These are phyloP conservation scores for Monascus purpureus DNA, from an alignment of 495 filamentous ascomycete species.

Conservation along the genomic window DNA sequence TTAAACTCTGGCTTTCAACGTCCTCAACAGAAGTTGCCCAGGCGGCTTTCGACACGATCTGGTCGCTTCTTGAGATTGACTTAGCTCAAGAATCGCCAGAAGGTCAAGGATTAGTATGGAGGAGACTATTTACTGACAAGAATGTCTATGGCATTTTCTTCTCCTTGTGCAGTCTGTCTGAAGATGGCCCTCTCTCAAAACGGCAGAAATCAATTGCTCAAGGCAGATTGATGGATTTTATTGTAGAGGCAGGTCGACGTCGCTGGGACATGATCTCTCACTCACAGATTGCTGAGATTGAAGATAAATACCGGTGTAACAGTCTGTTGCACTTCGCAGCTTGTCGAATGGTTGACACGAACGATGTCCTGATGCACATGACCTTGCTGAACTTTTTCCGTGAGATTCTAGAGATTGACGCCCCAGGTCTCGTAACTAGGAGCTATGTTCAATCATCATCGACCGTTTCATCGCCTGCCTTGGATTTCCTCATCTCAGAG, in stretches of 20 bases:
- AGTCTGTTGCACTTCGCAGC: slow-evolving; percentile 67
- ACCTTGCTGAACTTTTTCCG: slow-evolving; percentile 64
- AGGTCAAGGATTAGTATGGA: slow-evolving; percentile 62
- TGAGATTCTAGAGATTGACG: slow-evolving; percentile 40
- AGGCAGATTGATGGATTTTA: slow-evolving; percentile 55
- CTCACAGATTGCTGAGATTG: slow-evolving; percentile 46
- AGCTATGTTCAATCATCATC: slow-evolving; percentile 20
- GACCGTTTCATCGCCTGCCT: slow-evolving; percentile 35
- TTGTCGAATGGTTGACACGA: slow-evolving; percentile 56
- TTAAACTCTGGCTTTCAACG: slow-evolving; percentile 60
- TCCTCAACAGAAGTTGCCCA: slow-evolving; percentile 60
- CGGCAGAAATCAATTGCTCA: slow-evolving; percentile 65
- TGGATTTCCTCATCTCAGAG: slow-evolving; percentile 40
- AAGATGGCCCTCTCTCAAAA: slow-evolving; percentile 30
- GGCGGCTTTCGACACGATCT: slow-evolving; percentile 50
- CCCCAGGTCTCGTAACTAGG: slow-evolving; percentile 20
- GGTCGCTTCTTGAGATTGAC: slow-evolving; percentile 57
- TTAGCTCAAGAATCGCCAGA: slow-evolving; percentile 24
- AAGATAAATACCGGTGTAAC: slow-evolving; percentile 34
- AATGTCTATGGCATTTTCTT: slow-evolving; percentile 54
- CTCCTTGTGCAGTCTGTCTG: slow-evolving; percentile 40
- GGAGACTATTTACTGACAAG: slow-evolving; percentile 50
- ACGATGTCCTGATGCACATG: slow-evolving; percentile 69
- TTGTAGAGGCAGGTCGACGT: slow-evolving; percentile 50
- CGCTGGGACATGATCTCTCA: slow-evolving; percentile 47